Evolutionary conservation across 2,329 filamentous ascomycete species (phyloP), one percentile per base, ranked within the genome.

Genomic region (Daldinia sp.): DNA sequence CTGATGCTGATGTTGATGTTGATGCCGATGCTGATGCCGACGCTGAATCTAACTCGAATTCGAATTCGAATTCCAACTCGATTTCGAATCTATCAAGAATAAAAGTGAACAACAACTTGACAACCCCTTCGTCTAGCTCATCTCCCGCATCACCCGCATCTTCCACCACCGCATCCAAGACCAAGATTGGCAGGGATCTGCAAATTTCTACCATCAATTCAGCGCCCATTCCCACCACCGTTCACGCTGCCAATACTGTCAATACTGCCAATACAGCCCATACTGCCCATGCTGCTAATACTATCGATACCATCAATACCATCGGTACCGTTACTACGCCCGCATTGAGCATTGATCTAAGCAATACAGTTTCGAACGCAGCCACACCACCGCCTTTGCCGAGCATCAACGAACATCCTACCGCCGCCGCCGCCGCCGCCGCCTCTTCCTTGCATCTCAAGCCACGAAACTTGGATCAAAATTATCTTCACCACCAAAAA

Each of bases 121-220:
- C 32, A n/a, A 35, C 13, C 39, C n/a, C n/a, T n/a, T 41, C 21
- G 17, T 11, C 37, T 39, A 53, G 21, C 54, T 39, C n/a, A n/a
- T n/a, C n/a, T n/a, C n/a, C n/a, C n/a, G n/a, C n/a, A n/a, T 55
- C 37, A 57, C 35, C 61, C 50, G n/a, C 55, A 53, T 53, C 59
- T 27, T 32, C 56, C 43, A 15, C 67, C 52, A 51, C 34, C 32
- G 55, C 53, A 25, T 27, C 68, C 65, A 71, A 45, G 54, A 58
- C 61, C 65, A 71, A 45, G 54, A 58, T 59, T 3, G 76, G 72
- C 56, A 78, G 72, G 61, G 78, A 80, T 78, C 77, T 73, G 68
- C 77, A 71, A 32, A 61, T 39, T 64, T 68, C 56, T 61, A 62
- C 67, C 64, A 61, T 68, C 64, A 59, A 59, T 60, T 54, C 61